Percentiles rank a stretch among this genome's conserved stretches.
Conservation (phyloP, 129 eudicot species). For the Smallanthus sonchifolius region DNA sequence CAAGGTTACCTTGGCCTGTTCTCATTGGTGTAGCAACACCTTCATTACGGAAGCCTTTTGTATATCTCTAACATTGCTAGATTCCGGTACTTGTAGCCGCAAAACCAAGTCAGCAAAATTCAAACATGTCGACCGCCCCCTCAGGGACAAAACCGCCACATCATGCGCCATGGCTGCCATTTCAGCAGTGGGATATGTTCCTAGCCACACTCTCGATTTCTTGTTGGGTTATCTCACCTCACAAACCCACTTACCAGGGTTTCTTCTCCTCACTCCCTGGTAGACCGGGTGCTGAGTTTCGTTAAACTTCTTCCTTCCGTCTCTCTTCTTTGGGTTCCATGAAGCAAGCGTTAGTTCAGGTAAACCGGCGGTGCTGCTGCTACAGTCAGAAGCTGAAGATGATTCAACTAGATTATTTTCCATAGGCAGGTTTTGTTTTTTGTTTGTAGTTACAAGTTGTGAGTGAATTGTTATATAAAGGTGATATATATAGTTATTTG, state of each 20-base stretch:
- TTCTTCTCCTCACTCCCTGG: constrained; percentile 61
- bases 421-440: background rate
- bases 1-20: too few species aligned
- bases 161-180: constrained; percentile 94
- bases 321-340: constrained; percentile 51
- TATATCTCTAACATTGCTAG: constrained; percentile 49
- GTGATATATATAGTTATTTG: background rate
- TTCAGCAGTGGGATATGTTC: constrained; percentile 58
- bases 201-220: constrained; percentile 65
- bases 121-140: constrained; percentile 63
- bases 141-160: constrained; percentile 63
- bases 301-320: constrained; percentile 65
- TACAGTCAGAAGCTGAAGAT: background rate
- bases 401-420: background rate
- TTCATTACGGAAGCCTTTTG: constrained; percentile 58
- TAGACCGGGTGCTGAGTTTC: constrained; percentile 79
- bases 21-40: too few species aligned
- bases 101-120: constrained; percentile 73
- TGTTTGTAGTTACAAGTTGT: background rate
- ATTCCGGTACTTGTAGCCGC: constrained; percentile 58
- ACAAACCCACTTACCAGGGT: constrained; percentile 76
- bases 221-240: constrained; percentile 70
- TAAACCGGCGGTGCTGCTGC: background rate
- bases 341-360: constrained; percentile 34
- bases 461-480: too few species aligned